Evolutionary conservation across 768 basidiomycete genomes (phyloP).

Genomic region (Hirschioporus abietinus): DNA sequence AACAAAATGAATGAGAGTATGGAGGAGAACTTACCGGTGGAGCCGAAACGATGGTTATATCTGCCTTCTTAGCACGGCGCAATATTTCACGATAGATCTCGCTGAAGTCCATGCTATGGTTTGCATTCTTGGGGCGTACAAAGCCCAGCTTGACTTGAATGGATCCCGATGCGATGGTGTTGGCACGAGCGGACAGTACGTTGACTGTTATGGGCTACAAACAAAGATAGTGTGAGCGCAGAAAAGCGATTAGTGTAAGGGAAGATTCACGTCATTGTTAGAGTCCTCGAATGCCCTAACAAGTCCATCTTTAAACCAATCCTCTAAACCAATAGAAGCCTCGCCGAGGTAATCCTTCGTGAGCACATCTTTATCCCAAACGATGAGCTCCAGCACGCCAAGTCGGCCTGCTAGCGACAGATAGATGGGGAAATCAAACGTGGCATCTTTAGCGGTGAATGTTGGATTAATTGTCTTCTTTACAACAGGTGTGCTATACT

Average conservation of each 20-base stretch:
- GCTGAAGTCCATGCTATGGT: slow-evolving; percentile 44
- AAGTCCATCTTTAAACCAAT: slow-evolving; percentile 63
- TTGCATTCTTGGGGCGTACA: slow-evolving; percentile 36
- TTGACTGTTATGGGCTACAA: slow-evolving; percentile 41
- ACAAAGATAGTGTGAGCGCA: not conserved
- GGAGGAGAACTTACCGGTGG: slow-evolving; percentile 53
- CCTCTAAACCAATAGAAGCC: slow-evolving; percentile 65
- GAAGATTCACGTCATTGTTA: slow-evolving; percentile 37
- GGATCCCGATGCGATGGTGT: slow-evolving; percentile 43
- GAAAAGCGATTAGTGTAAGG: not conserved
- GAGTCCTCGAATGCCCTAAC: slow-evolving; percentile 53
- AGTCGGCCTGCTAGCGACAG: slow-evolving; percentile 67
- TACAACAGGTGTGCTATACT: slow-evolving; percentile 67
- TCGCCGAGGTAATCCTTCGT: slow-evolving; percentile 95
- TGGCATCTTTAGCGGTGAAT: slow-evolving; percentile 64
- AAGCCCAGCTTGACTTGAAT: slow-evolving; percentile 62
- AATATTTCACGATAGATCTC: slow-evolving; percentile 59
- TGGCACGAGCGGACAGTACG: slow-evolving; percentile 44
- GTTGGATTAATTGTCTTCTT: slow-evolving; percentile 69
- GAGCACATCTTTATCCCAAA: slow-evolving; percentile 92
- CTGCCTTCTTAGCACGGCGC: slow-evolving; percentile 52
- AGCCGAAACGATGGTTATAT: slow-evolving; percentile 57
- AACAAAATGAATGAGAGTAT: not conserved
- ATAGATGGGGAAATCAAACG: slow-evolving; percentile 87
- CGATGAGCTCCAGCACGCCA: slow-evolving; percentile 74